Evolutionary conservation across 768 basidiomycete species (phyloP), one percentile per base, ranked within the genome.

Genomic region (Mycena polygramma): DNA sequence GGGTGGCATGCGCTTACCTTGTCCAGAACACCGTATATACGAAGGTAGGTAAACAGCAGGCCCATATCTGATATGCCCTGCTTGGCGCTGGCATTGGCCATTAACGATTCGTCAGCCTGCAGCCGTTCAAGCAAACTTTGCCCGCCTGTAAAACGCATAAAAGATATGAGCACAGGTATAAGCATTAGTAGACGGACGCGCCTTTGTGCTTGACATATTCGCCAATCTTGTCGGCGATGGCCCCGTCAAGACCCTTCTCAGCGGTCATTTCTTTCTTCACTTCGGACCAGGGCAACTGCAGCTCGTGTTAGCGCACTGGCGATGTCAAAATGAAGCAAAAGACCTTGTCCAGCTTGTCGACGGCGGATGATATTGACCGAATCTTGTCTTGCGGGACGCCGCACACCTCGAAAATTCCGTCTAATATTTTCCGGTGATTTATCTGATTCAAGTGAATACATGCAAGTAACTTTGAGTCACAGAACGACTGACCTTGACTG

Each of bases 331-430:
- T 45, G 20, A 24, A 30, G 30, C 15, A 43, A 49, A 35, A 20
- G 20, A 93, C 94, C 89, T 99, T 99, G 87, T 99, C 98, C 14
- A 99, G 89, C 80, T 99, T 99, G 81, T 99, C 98, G 13, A 99
- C 97, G 0, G 98, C 97, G 19, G 95, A 97, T 0, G 96, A 97
- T 72, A 99, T 99, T 17, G 91, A 84, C 7, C 97, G 89, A 57
- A 94, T 96, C 82, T 96, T 98, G 30, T 95, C 95, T 26, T 83
- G 75, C 0, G 96, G 93, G 7, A 99, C 98, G 63, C 98, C 98
- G 74, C 97, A 99, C 2, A 98, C 92, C 77, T 95, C 92, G 76
- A 99, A 99, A 69, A 99, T 93, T 36, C 97, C 98, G 78, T 99
- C 98, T 17, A 99, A 86, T 71, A 99, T 94, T 83, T 97, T 98